Conservation (phyloP, 1,284 basidiomycete species). For the Tylopilus sp. region DNA sequence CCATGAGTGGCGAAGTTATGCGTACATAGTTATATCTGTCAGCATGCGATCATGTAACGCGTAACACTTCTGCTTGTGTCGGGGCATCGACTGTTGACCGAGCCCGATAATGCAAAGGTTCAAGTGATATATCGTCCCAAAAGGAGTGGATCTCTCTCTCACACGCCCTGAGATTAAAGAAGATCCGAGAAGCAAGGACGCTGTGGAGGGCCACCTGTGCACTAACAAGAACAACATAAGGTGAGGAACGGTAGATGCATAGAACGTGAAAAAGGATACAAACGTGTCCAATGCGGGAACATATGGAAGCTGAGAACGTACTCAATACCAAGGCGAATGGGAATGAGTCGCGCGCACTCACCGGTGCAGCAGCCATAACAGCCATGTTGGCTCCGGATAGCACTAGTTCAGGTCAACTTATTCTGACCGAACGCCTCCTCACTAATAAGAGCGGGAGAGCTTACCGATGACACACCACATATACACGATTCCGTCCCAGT, state of each 20-base stretch:
- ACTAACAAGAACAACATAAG: conserved; percentile 6
- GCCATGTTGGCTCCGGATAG: conserved; percentile 20
- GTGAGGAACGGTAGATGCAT: conserved; percentile 8
- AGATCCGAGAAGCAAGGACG: conserved; percentile 29
- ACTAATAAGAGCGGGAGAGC: neutral
- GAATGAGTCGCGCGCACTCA: conserved; percentile 8
- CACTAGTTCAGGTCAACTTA: conserved; percentile 8
- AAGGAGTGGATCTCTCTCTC: conserved; percentile 3
- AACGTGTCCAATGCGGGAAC: conserved; percentile 28
- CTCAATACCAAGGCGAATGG: neutral
- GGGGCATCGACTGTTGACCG: neutral
- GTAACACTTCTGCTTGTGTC: neutral
- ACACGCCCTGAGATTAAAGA: conserved; percentile 29
- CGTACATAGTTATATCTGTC: neutral
- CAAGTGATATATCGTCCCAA: conserved; percentile 2
- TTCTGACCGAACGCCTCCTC: neutral
- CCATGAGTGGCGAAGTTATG: neutral
- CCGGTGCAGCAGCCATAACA: conserved; percentile 20
- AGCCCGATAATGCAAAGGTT: conserved; percentile 5
- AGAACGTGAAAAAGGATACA: conserved; percentile 7
- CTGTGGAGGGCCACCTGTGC: conserved; percentile 29
- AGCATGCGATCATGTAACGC: neutral
- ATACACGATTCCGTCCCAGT: conserved; percentile 30
- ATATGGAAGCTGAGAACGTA: conserved; percentile 11
- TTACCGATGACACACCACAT: conserved; percentile 29